Percentiles rank a stretch among this genome's conserved stretches.
These are phyloP conservation scores for Pelagophyceae sp. DNA, from an alignment of 352 stramenopile species.

Conservation along the genomic window DNA sequence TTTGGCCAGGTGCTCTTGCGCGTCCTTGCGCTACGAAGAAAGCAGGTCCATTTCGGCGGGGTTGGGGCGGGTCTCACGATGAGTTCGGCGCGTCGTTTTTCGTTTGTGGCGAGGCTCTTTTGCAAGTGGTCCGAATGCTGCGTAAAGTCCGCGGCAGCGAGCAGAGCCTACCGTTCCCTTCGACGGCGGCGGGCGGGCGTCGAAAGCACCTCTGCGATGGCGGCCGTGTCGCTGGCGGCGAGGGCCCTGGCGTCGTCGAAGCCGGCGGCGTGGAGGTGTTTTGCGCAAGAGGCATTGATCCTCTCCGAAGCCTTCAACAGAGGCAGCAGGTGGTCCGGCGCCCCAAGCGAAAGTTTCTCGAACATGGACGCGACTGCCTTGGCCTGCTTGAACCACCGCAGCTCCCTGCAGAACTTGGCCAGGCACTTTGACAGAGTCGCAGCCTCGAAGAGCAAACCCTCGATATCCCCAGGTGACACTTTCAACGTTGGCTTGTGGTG, in stretches of 20 bases:
- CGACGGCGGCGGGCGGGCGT: no score
- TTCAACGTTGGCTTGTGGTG: neutral
- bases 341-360: neutral
- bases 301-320: neutral
- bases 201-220: neutral
- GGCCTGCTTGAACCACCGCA: neutral
- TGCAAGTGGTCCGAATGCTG: neutral
- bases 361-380: neutral
- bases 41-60: no score
- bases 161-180: neutral
- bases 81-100: neutral
- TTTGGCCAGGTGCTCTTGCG: neutral
- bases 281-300: neutral
- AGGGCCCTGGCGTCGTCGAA: constrained; percentile 1
- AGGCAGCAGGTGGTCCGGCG: neutral
- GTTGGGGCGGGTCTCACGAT: no score
- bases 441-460: neutral
- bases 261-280: neutral
- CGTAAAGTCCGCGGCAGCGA: neutral
- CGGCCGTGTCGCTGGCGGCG: neutral
- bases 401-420: neutral
- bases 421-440: neutral
- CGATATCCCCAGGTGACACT: neutral
- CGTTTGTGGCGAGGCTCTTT: neutral
- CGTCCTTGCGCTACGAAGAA: neutral